These are phyloP conservation scores for Aspergillus sp. DNA, from an alignment of 2,329 filamentous ascomycete genomes.

Conservation along the genomic window DNA sequence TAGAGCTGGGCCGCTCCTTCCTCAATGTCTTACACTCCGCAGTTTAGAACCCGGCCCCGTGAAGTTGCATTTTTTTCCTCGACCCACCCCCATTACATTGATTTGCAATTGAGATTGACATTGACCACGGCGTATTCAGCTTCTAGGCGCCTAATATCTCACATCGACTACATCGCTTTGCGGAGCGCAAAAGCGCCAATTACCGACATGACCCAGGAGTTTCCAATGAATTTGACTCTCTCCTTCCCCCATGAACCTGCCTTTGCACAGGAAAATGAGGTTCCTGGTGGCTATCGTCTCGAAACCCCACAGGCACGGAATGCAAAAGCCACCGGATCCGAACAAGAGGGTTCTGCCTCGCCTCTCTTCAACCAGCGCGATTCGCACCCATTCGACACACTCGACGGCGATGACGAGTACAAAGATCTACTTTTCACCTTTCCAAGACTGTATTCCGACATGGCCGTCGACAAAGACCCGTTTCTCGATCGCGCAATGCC, in stretches of 20 bases:
- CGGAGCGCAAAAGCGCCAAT: not conserved
- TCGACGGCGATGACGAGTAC: not conserved
- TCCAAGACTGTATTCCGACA: constrained; percentile 1
- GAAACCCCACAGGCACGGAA: not conserved
- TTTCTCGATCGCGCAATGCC: constrained; percentile 13
- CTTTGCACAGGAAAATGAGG: not conserved
- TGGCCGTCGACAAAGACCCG: constrained; percentile 4
- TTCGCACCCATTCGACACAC: not conserved
- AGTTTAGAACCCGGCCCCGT: not conserved
- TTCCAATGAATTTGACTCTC: not conserved
- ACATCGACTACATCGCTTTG: not conserved
- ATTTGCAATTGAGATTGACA: not conserved
- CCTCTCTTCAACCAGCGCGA: not conserved
- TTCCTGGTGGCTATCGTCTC: not conserved
- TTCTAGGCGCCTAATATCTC: not conserved
- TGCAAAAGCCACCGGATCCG: not conserved
- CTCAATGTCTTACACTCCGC: not conserved
- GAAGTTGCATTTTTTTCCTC: not conserved
- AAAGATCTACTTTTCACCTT: not conserved
- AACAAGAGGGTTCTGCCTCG: not conserved
- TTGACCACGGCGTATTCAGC: not conserved
- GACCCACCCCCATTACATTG: not conserved
- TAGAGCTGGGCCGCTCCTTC: constrained; percentile 14
- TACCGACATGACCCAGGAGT: constrained; percentile 1
- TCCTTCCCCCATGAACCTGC: not conserved